Evolutionary conservation across 257 asterid species (phyloP).

Genomic region (Nyctanthes arbortristis): DNA sequence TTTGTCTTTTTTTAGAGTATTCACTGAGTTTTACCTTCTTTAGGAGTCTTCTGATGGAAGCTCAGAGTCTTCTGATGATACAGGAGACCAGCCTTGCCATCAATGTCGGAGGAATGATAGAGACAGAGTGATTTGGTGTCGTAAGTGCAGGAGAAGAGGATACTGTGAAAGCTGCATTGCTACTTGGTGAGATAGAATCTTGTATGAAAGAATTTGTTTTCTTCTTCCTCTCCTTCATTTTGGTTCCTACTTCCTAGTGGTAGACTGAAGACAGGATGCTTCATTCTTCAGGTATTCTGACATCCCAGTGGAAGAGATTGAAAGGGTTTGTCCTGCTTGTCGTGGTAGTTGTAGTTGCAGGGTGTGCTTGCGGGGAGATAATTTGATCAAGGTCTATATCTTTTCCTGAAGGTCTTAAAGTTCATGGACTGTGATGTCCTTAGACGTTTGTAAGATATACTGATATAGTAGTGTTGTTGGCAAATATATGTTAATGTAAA

Average conservation of each 20-base stretch:
- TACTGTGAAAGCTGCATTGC: constrained; percentile 89
- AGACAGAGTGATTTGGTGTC: constrained; percentile 77
- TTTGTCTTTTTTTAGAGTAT: too few relatives aligned
- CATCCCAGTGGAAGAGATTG: constrained; percentile 69
- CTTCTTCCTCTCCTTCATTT: constrained; percentile 17
- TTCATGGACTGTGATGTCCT: constrained; percentile 13
- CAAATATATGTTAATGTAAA: constrained; percentile 17
- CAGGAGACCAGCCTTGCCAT: constrained; percentile 91
- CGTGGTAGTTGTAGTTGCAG: constrained; percentile 94
- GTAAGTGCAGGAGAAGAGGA: constrained; percentile 87
- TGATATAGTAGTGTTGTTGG: constrained; percentile 12
- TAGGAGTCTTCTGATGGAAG: constrained; percentile 84
- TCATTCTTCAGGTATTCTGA: constrained; percentile 73
- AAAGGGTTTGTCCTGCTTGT: constrained; percentile 90
- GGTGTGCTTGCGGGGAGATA: constrained; percentile 90
- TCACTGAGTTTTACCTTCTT: constrained; percentile 16
- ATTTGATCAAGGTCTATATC: constrained; percentile 71
- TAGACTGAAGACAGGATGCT: constrained; percentile 25
- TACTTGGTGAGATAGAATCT: constrained; percentile 63
- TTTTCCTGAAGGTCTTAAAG: constrained; percentile 29
- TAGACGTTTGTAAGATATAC: constrained; percentile 3
- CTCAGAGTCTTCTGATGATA: constrained; percentile 76
- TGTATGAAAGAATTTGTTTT: constrained; percentile 5
- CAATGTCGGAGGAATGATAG: constrained; percentile 71
- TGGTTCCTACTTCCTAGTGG: background rate